Percentiles rank a stretch among this genome's conserved stretches.
These are phyloP conservation scores for Tillandsia fasciculata DNA, from an alignment of 176 grass and related monocot genomes.

Conservation along the genomic window DNA sequence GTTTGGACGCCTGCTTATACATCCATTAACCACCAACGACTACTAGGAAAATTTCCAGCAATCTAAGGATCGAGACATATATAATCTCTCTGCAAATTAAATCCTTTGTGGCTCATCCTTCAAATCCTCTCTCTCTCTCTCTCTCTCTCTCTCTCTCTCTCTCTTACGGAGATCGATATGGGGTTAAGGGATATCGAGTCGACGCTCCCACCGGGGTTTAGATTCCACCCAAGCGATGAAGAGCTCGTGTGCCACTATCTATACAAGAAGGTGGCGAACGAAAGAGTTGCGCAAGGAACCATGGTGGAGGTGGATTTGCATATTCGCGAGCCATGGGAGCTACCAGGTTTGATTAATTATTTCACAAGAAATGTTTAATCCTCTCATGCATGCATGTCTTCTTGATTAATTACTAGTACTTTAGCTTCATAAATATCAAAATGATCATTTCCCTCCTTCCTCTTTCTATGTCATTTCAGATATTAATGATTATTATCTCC, in stretches of 20 bases:
- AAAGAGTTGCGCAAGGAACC: slow-evolving; percentile 9
- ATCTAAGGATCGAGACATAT: background rate
- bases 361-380: too few species aligned
- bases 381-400: too few species aligned
- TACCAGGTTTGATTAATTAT: slow-evolving; percentile 12
- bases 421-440: too few species aligned
- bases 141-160: background rate
- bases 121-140: background rate
- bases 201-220: slow-evolving; percentile 14
- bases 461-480: too few species aligned
- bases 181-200: slow-evolving; percentile 19
- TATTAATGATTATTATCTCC: too few species aligned
- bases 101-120: background rate
- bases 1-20: too few species aligned
- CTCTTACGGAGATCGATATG: background rate
- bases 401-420: too few species aligned
- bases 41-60: background rate
- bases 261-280: slow-evolving; percentile 15
- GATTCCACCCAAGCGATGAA: slow-evolving; percentile 23
- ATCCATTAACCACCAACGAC: background rate
- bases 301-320: slow-evolving; percentile 32
- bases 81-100: background rate
- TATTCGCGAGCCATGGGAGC: slow-evolving; percentile 24
- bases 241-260: slow-evolving; percentile 26
- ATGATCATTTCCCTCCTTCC: too few species aligned